phyloP scores from a whole-genome alignment of 2,329 filamentous ascomycete genomes.

The Lasiodiplodia citricola region DNA sequence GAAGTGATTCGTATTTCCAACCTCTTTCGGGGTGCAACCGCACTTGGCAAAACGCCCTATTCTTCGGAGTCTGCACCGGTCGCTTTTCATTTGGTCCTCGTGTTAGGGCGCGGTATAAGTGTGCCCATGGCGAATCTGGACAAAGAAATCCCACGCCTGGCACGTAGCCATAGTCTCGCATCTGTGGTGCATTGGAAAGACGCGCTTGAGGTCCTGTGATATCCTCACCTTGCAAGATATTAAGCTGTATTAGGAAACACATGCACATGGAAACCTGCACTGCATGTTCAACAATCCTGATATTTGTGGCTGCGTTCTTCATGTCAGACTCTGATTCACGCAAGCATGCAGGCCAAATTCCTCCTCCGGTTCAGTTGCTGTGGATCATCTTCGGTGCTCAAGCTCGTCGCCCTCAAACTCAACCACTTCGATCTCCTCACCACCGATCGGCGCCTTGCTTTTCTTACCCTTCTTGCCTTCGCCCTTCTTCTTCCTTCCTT shows the following conservation, averaged over 20 bases:
- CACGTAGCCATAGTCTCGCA: neutral
- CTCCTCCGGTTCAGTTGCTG: neutral
- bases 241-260: neutral
- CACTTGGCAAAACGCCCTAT: neutral
- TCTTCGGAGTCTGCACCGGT: neutral
- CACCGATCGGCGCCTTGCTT: constrained; percentile 24
- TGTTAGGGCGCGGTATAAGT: neutral
- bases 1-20: neutral
- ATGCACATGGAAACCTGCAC: neutral
- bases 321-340: neutral
- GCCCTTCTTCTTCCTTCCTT: constrained; percentile 37
- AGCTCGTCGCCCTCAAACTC: constrained; percentile 30
- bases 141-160: neutral
- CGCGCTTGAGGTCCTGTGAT: neutral
- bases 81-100: neutral
- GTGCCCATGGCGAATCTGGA: neutral
- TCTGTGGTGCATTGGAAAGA: neutral
- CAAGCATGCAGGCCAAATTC: neutral
- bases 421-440: constrained; percentile 29
- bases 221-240: neutral
- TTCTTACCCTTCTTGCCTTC: constrained; percentile 29
- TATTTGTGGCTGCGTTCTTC: neutral
- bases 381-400: constrained; percentile 17
- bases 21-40: neutral
- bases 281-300: neutral